phyloP scores from a whole-genome alignment of 129 eudicot genomes.

The Tagetes erecta region DNA sequence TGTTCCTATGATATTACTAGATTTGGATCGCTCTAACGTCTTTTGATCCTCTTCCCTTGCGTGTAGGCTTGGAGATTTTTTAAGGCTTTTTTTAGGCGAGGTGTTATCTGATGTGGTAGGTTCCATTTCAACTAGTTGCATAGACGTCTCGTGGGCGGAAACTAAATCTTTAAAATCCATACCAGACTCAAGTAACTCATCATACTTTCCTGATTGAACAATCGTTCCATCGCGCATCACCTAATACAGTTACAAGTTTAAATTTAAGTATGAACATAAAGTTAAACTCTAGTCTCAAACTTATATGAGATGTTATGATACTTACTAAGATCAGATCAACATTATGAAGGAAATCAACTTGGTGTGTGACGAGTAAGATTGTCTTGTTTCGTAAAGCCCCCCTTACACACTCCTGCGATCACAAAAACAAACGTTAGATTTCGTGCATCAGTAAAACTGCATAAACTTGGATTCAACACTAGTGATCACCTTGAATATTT shows the following conservation, averaged over 20 bases:
- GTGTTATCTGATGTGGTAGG: conserved; percentile 4
- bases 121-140: conserved; percentile 65
- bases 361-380: conserved; percentile 79
- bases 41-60: conserved; percentile 37
- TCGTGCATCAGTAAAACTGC: background rate
- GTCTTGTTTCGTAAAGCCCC: conserved; percentile 75
- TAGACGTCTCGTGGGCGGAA: conserved; percentile 65
- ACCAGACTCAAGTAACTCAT: conserved; percentile 53
- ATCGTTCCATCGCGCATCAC: conserved; percentile 86
- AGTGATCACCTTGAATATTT: conserved; percentile 57
- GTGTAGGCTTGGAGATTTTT: conserved; percentile 29
- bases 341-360: conserved; percentile 96
- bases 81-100: conserved; percentile 32
- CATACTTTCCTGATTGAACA: conserved; percentile 73
- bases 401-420: conserved; percentile 58
- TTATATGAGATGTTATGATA: background rate
- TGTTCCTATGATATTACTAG: conserved; percentile 45
- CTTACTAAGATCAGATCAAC: conserved; percentile 81
- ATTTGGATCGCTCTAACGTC: conserved; percentile 30
- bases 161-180: conserved; percentile 55
- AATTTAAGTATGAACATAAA: background rate
- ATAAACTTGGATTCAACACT: background rate
- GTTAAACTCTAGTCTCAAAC: background rate
- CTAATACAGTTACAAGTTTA: conserved; percentile 29
- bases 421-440: conserved; percentile 1